Evolutionary conservation across 352 stramenopile genomes (phyloP).

Genomic region (Proteromonas lacertae): DNA sequence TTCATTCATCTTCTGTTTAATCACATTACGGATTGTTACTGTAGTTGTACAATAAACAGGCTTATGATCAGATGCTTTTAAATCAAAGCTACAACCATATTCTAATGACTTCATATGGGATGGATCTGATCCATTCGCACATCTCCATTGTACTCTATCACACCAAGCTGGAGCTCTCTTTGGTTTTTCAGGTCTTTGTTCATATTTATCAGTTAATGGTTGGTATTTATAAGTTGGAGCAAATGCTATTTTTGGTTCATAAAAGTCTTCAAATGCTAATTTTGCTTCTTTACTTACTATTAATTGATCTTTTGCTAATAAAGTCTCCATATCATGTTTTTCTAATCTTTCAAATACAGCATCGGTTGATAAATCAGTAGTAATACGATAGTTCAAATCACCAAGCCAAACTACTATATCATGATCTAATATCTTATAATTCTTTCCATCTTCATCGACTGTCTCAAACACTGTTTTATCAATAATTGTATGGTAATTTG

Average conservation of each 20-base stretch:
- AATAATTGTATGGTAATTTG: slow-evolving; percentile 88
- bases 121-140: slow-evolving; percentile 14
- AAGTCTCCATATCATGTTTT: slow-evolving; percentile 10
- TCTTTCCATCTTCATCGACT: background rate
- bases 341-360: slow-evolving; percentile 20
- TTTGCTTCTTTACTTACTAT: slow-evolving; percentile 24
- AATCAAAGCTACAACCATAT: slow-evolving; percentile 44
- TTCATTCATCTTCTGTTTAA: slow-evolving; percentile 38
- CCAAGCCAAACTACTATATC: slow-evolving; percentile 91
- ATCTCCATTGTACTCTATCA: slow-evolving; percentile 38
- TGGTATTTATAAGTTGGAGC: slow-evolving; percentile 18
- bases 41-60: slow-evolving; percentile 64
- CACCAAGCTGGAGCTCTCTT: slow-evolving; percentile 82
- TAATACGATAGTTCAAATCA: slow-evolving; percentile 51
- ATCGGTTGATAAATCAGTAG: slow-evolving; percentile 24
- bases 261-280: slow-evolving; percentile 31
- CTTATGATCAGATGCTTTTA: slow-evolving; percentile 90
- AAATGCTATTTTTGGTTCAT: slow-evolving; percentile 17
- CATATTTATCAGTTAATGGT: slow-evolving; percentile 52
- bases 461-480: slow-evolving; percentile 58
- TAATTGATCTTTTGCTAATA: slow-evolving; percentile 32
- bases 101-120: slow-evolving; percentile 21
- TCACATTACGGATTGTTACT: slow-evolving; percentile 55
- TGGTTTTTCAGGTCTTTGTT: slow-evolving; percentile 91
- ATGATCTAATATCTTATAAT: slow-evolving; percentile 51